Conservation (phyloP, 2,329 filamentous ascomycete species). For the Penicillium palitans region DNA sequence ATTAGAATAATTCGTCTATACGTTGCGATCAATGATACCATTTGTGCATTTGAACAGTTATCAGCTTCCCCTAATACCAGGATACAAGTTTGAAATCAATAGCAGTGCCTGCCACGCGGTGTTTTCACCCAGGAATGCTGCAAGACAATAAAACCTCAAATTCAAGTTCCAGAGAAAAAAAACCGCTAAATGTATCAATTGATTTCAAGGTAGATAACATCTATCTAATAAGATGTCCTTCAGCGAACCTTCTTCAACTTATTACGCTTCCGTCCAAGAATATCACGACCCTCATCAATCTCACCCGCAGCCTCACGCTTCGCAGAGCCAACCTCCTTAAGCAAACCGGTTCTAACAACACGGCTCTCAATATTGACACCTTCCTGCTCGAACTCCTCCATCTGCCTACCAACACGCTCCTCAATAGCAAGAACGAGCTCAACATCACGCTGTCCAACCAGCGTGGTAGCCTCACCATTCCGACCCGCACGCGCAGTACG, state of each 20-base stretch:
- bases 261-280: constrained; percentile 73
- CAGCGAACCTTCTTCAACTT: constrained; percentile 47
- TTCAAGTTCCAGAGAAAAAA: neutral
- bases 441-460: constrained; percentile 92
- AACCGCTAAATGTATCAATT: constrained; percentile 15
- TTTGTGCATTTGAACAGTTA: constrained; percentile 10
- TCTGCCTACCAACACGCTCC: constrained; percentile 70
- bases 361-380: constrained; percentile 91
- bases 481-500: constrained; percentile 91
- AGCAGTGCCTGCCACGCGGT: neutral
- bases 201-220: constrained; percentile 3
- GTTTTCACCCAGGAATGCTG: neutral
- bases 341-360: constrained; percentile 71
- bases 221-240: constrained; percentile 9
- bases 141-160: neutral
- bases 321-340: constrained; percentile 93
- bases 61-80: neutral
- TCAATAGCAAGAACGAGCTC: constrained; percentile 90
- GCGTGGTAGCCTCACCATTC: constrained; percentile 76
- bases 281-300: constrained; percentile 88
- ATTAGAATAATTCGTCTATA: constrained; percentile 13
- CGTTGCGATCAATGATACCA: constrained; percentile 28
- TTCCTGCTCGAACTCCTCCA: constrained; percentile 84
- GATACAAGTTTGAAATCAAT: neutral
- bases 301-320: constrained; percentile 88